Evolutionary conservation across 2,329 filamentous ascomycete species (phyloP).

Genomic region (Cordyceps pruinosa): DNA sequence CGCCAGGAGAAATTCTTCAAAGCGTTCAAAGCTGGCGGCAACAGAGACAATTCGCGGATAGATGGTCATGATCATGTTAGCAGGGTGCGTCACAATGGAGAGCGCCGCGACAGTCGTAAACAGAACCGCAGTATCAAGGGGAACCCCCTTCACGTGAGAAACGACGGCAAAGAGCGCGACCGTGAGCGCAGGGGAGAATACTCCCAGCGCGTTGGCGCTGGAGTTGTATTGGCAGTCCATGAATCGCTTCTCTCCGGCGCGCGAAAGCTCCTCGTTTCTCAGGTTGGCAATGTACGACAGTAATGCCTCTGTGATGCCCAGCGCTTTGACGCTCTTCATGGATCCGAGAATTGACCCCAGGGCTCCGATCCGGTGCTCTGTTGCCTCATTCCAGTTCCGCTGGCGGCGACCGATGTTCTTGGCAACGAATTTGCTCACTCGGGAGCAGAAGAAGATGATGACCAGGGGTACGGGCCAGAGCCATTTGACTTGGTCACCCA

Average conservation of each 20-base stretch:
- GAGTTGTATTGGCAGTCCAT: constrained; percentile 11
- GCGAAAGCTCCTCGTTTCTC: not conserved
- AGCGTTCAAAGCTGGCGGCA: constrained; percentile 7
- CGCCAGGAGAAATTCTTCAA: constrained; percentile 6
- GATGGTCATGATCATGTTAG: constrained; percentile 18
- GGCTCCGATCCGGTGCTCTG: constrained; percentile 31
- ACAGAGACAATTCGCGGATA: constrained; percentile 9
- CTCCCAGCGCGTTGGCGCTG: constrained; percentile 6
- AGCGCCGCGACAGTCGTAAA: constrained; percentile 10
- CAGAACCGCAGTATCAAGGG: constrained; percentile 3
- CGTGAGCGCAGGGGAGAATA: constrained; percentile 10
- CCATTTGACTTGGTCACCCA: constrained; percentile 35
- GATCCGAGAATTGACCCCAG: constrained; percentile 27
- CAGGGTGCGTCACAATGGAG: constrained; percentile 14
- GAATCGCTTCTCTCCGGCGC: not conserved
- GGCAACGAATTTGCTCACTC: constrained; percentile 34
- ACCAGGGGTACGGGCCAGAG: constrained; percentile 33
- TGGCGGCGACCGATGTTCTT: constrained; percentile 28
- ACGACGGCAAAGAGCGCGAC: constrained; percentile 5
- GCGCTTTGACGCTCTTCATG: constrained; percentile 11
- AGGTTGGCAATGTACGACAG: not conserved
- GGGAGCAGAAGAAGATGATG: constrained; percentile 36
- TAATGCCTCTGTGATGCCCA: constrained; percentile 4
- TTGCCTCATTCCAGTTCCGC: constrained; percentile 34
- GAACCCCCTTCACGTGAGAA: not conserved